Percentiles rank a stretch among this genome's conserved stretches.
These are phyloP conservation scores for Phytophthora ohioensis DNA, from an alignment of 352 stramenopile species.

Conservation along the genomic window DNA sequence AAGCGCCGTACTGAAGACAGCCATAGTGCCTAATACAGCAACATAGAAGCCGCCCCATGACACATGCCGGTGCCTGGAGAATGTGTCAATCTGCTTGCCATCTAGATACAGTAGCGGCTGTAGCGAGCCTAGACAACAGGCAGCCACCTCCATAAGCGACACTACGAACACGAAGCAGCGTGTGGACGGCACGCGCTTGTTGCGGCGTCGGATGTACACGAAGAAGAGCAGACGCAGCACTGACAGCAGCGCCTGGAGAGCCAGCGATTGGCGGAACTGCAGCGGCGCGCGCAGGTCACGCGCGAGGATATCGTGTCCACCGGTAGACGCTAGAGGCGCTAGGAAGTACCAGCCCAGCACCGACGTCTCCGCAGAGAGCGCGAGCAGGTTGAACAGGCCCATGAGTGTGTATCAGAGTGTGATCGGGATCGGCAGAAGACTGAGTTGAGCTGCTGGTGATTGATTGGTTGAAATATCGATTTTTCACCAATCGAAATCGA, in stretches of 20 bases:
- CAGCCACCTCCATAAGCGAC: slow-evolving; percentile 61
- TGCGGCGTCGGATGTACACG: slow-evolving; percentile 70
- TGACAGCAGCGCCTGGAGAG: slow-evolving; percentile 58
- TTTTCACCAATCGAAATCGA: slow-evolving; percentile 34
- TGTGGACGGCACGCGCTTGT: slow-evolving; percentile 77
- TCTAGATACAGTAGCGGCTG: slow-evolving; percentile 75
- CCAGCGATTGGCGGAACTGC: slow-evolving; percentile 77
- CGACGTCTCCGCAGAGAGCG: slow-evolving; percentile 60
- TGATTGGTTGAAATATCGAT: slow-evolving; percentile 26
- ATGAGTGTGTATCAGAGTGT: slow-evolving; percentile 43
- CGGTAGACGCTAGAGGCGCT: slow-evolving; percentile 44
- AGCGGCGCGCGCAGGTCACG: slow-evolving; percentile 48
- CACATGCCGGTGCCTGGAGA: slow-evolving; percentile 52
- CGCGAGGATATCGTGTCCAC: slow-evolving; percentile 40
- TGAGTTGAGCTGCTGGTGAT: slow-evolving; percentile 25
- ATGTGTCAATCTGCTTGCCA: slow-evolving; percentile 51
- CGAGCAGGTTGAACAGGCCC: slow-evolving; percentile 74
- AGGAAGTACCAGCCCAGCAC: slow-evolving; percentile 70
- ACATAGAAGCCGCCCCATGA: slow-evolving; percentile 67
- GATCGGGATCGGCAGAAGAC: slow-evolving; percentile 19
- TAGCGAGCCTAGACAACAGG: slow-evolving; percentile 58
- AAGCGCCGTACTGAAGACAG: slow-evolving; percentile 59
- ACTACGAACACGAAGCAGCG: slow-evolving; percentile 85
- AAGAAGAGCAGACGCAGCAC: slow-evolving; percentile 67
- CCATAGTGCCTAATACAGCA: slow-evolving; percentile 55